These are phyloP conservation scores for Trypanosoma mega DNA, from an alignment of 208 protist species.

Conservation along the genomic window DNA sequence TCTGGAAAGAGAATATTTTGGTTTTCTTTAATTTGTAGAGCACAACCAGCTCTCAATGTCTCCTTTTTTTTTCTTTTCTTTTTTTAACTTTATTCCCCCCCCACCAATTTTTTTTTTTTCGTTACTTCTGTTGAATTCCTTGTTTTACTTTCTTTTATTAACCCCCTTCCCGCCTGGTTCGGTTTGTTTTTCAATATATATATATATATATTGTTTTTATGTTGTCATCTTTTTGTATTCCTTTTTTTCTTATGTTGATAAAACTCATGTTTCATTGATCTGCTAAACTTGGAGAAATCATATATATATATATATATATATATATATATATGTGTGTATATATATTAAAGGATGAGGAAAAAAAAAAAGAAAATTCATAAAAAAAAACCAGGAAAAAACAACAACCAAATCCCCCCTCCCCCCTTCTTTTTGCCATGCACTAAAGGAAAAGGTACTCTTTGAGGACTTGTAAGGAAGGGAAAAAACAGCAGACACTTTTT, in stretches of 20 bases:
- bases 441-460: background rate
- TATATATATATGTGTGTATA: no score
- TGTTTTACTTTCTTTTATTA: slow-evolving; percentile 6
- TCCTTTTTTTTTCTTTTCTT: slow-evolving; percentile 6
- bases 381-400: background rate
- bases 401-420: no score
- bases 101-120: slow-evolving; percentile 16
- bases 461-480: background rate
- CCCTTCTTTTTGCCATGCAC: background rate
- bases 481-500: slow-evolving; percentile 52
- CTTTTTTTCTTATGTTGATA: no score
- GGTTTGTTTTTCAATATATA: no score
- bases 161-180: background rate
- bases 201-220: no score
- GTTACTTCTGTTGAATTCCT: background rate
- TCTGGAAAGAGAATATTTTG: no score
- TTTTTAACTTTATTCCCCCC: background rate
- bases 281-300: no score
- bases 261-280: no score
- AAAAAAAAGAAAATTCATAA: background rate
- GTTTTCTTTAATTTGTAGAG: no score
- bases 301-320: no score
- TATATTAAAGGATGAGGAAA: background rate
- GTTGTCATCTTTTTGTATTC: no score
- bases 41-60: no score